These are phyloP conservation scores for Gloeopeniophorella convolvens DNA, from an alignment of 768 basidiomycete species.

Conservation along the genomic window DNA sequence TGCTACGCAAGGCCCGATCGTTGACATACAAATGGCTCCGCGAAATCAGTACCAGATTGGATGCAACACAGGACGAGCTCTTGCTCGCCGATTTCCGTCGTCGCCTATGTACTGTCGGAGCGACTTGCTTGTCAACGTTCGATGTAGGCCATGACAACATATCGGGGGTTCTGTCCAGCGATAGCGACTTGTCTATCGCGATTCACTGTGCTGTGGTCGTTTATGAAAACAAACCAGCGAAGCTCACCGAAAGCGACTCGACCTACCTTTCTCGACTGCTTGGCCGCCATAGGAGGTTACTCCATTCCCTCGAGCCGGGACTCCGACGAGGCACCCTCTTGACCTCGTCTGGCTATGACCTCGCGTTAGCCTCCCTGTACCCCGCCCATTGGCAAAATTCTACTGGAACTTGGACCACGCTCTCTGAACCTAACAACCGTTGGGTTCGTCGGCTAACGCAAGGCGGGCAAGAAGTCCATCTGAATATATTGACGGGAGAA, in stretches of 20 bases:
- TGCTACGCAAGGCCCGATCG: conserved; percentile 9
- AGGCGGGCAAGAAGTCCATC: conserved; percentile 23
- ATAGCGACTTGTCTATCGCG: conserved; percentile 6
- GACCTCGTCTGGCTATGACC: not conserved
- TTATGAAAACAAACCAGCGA: conserved; percentile 5
- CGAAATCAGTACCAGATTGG: not conserved
- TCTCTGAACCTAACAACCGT: not conserved
- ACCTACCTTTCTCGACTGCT: not conserved
- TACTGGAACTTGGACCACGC: not conserved
- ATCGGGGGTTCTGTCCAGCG: not conserved
- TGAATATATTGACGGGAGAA: conserved; percentile 36
- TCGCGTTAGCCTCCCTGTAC: too few relatives aligned
- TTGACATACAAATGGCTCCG: conserved; percentile 1
- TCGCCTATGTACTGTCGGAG: conserved; percentile 5
- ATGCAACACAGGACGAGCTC: not conserved
- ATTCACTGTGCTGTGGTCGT: conserved; percentile 9
- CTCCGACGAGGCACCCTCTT: not conserved
- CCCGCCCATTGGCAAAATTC: too few relatives aligned
- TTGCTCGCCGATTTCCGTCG: not conserved
- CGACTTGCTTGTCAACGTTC: conserved; percentile 9
- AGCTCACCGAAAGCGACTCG: not conserved
- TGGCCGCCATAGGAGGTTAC: conserved; percentile 1
- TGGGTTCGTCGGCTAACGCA: not conserved
- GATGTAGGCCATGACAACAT: conserved; percentile 3
- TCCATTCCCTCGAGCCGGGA: conserved; percentile 3